Conservation (phyloP, 1,139 yeast species). For the Pichia sp. region DNA sequence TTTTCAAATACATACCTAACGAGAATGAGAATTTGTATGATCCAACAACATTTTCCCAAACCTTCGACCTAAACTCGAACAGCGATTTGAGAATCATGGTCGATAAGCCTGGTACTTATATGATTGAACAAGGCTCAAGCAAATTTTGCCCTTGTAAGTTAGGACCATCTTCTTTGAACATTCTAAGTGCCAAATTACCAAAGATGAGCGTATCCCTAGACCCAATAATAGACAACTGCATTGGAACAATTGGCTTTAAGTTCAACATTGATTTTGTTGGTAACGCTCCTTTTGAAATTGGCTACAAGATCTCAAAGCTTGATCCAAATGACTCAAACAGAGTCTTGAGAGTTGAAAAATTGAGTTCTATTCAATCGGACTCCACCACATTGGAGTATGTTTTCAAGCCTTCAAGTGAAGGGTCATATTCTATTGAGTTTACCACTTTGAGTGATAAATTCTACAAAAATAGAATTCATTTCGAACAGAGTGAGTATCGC, state of each 20-base stretch:
- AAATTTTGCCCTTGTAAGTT: constrained; percentile 57
- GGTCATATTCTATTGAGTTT: constrained; percentile 72
- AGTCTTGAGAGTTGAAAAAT: constrained; percentile 36
- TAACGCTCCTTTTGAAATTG: constrained; percentile 72
- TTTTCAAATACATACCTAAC: constrained; percentile 34
- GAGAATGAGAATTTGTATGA: constrained; percentile 23
- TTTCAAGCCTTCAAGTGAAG: constrained; percentile 77
- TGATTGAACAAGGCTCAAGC: constrained; percentile 49
- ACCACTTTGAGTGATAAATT: constrained; percentile 51
- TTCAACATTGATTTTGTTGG: constrained; percentile 72
- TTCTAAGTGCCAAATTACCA: constrained; percentile 40
- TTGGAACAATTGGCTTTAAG: constrained; percentile 79
- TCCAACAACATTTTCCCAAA: constrained; percentile 35
- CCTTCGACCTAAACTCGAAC: constrained; percentile 38
- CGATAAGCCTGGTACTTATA: constrained; percentile 60
- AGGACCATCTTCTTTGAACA: constrained; percentile 24
- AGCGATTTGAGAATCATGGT: constrained; percentile 34
- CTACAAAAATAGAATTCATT: constrained; percentile 38
- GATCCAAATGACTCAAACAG: constrained; percentile 32
- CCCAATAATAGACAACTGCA: constrained; percentile 78
- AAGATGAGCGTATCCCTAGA: constrained; percentile 47
- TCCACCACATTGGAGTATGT: constrained; percentile 42
- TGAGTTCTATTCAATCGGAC: constrained; percentile 29
- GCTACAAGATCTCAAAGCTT: constrained; percentile 56
- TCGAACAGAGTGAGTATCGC: constrained; percentile 38